Evolutionary conservation across 257 asterid genomes (phyloP), one percentile per base, ranked within the genome.

Genomic region (Ehretia macrophylla): DNA sequence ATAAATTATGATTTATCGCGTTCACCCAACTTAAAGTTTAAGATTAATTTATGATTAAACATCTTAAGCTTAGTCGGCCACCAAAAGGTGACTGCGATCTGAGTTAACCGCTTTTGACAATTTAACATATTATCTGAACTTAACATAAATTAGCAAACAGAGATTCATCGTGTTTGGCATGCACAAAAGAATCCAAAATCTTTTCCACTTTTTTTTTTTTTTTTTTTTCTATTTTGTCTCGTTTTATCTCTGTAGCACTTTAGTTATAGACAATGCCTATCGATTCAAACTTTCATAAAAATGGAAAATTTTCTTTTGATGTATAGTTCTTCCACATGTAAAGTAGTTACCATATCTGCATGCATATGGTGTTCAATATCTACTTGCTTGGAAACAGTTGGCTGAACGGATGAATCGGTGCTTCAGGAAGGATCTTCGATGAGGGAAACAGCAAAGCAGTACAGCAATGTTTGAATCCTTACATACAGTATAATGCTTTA

Each of bases 401-500:
- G 21, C 48, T 10, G 23, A 50, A 35, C 46, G 55, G 67, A 12
- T 32, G n/a, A 16, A 20, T 38, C 17, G 59, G 54, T 38, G 53
- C 20, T 21, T 52, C 59, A 10, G 12, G 32, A 47, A 44, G 20
- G 27, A 44, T 12, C 37, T 22, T 21, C 10, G 22, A 32, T 17
- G 60, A 63, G 60, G 60, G 68, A 63, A 52, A 63, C 60, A 63
- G 60, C 68, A 42, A 63, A 52, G 54, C 60, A 51, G 22, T 16
- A 14, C 57, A 27, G 6, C 35, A 27, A 27, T n/a, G n/a, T n/a
- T n/a, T n/a, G n/a, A n/a, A n/a, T n/a, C n/a, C n/a, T n/a, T n/a
- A n/a, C n/a, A n/a, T n/a, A n/a, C n/a, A n/a, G n/a, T n/a, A n/a
- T n/a, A n/a, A n/a, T n/a, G n/a, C n/a, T n/a, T n/a, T n/a, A n/a